These are phyloP conservation scores for Epicoccum nigrum DNA, from an alignment of 2,329 filamentous ascomycete genomes.

Conservation along the genomic window DNA sequence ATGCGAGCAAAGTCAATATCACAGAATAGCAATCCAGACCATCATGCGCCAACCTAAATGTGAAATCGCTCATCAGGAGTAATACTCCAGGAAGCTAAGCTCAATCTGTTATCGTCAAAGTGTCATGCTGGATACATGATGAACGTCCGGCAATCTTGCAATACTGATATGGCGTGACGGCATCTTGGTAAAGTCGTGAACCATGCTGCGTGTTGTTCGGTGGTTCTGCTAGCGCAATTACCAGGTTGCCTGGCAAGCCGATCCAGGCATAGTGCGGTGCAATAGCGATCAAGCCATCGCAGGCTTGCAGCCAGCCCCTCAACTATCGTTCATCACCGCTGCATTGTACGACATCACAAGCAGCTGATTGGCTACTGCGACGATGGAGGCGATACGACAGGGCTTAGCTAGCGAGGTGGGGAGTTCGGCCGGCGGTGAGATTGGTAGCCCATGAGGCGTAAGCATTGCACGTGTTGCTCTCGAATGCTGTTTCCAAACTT, in stretches of 20 bases:
- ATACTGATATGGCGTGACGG: not conserved
- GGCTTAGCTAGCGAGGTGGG: conserved; percentile 10
- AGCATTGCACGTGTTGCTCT: conserved; percentile 18
- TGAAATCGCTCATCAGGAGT: not conserved
- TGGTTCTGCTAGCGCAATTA: not conserved
- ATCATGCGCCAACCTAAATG: not conserved
- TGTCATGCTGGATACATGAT: not conserved
- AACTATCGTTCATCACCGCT: conserved; percentile 9
- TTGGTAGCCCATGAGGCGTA: conserved; percentile 11
- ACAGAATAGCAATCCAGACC: conserved; percentile 1
- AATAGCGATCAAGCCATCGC: conserved; percentile 6
- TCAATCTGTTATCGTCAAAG: too few species aligned
- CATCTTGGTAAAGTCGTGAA: not conserved
- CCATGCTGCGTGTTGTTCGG: conserved; percentile 1
- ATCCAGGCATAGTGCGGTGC: conserved; percentile 4
- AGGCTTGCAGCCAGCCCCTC: conserved; percentile 6
- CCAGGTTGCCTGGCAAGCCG: not conserved
- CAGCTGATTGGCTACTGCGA: conserved; percentile 1
- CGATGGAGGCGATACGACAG: conserved; percentile 1
- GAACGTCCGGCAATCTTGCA: not conserved
- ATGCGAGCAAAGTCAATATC: not conserved
- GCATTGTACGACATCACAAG: not conserved
- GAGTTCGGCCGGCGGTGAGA: conserved; percentile 18
- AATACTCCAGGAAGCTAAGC: too few species aligned
- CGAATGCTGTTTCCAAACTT: not conserved